Base-by-base conservation (phyloP, 176 grass and related monocot genomes). In the Carex kokanica region DNA sequence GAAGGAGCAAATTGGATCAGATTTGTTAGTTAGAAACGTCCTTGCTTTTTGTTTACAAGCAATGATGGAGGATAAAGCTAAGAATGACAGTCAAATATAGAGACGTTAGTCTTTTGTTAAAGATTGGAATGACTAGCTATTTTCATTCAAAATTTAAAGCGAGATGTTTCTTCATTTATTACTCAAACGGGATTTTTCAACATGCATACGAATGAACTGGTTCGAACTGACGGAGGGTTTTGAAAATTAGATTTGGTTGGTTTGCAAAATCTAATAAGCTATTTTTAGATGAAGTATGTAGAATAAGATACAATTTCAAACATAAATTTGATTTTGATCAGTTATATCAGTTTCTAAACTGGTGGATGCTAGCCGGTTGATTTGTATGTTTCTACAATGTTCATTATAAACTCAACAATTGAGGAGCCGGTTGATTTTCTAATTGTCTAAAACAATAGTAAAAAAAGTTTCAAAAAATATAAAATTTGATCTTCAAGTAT, bases 221-320 rank as follows among this genome's bases (percentile, higher is more conserved):
- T 12, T 53, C 11, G 10, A 74, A 45, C 71, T 8, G 23, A 6
- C 11, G 7, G 43, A 24, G 23, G 13, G 29, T 52, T 78, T 54
- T 54, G 25, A 34, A 78, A 34, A 9, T 55, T 56, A 9, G 24
- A 49, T 56, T 56, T 31, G 14, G 51, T 78, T 71, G 67, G 61
- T 24, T 71, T 54, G 32, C 25, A 18, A 14, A 53, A 54, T 6
- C 72, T 75, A 54, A 27, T n/a, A 78, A 78, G 12, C 15, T 78
- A 78, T 56, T 78, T 78, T 78, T 78, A 74, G 73, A 77, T 17
- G 55, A 74, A 49, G 2, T 74, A 25, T 47, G 43, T 74, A 51
- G 70, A 24, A 74, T 20, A 23, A 40, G 38, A 45, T 45, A 64
- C 25, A 64, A 64, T 64, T 15, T 31, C 24, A 14, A 14, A 29